Evolutionary conservation across 2,329 filamentous ascomycete species (phyloP).

Genomic region (Aspergillaceae sp.): DNA sequence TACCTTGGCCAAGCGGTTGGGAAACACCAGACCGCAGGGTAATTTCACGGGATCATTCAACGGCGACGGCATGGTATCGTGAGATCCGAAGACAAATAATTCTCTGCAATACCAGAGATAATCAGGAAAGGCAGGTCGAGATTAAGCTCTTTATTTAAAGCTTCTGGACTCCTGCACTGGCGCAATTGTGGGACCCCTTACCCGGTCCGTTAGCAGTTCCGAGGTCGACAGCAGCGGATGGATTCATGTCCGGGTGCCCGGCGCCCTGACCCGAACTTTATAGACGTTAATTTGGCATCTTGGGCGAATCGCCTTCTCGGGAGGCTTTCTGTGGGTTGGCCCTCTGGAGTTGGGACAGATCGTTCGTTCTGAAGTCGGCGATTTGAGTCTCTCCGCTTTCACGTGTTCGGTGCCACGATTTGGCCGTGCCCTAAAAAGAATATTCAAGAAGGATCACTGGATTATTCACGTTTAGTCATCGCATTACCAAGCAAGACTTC

Average conservation of each 20-base stretch:
- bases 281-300: not conserved
- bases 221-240: constrained; percentile 4
- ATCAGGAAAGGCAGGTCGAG: not conserved
- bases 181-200: too few relatives aligned
- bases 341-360: too few relatives aligned
- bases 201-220: not conserved
- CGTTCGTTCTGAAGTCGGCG: not conserved
- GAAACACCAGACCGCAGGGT: constrained; percentile 47
- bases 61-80: constrained; percentile 16
- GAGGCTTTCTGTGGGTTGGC: too few relatives aligned
- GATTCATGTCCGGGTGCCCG: constrained; percentile 6
- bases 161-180: not conserved
- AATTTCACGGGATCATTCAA: constrained; percentile 41
- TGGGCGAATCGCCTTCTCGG: not conserved
- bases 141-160: not conserved
- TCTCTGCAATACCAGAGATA: not conserved
- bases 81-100: not conserved
- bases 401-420: not conserved
- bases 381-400: constrained; percentile 5
- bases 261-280: not conserved
- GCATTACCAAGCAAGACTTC: too few relatives aligned
- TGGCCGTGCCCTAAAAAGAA: too few relatives aligned
- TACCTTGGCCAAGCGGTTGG: constrained; percentile 46
- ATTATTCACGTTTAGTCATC: too few relatives aligned
- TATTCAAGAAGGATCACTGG: too few relatives aligned